Conservation (phyloP, 805 yeast genomes). For the Kodamaea nitidulidarum region DNA sequence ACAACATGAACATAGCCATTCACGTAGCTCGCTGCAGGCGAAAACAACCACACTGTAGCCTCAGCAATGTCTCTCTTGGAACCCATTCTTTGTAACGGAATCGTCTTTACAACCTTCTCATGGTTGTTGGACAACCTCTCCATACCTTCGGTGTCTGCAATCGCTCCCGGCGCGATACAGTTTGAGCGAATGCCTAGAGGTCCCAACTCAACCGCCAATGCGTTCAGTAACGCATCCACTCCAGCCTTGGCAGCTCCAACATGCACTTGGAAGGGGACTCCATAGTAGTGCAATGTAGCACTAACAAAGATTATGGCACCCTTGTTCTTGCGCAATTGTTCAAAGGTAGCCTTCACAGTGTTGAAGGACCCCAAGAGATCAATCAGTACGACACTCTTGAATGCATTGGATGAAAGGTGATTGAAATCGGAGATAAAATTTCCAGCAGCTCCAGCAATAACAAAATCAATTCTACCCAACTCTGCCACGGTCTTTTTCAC, state of each 20-base stretch:
- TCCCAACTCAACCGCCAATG: slow-evolving; percentile 28
- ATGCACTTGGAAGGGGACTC: slow-evolving; percentile 36
- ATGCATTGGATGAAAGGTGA: slow-evolving; percentile 41
- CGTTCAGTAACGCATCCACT: slow-evolving; percentile 27
- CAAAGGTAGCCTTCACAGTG: slow-evolving; percentile 39
- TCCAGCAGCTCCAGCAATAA: slow-evolving; percentile 45
- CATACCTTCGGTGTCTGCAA: slow-evolving; percentile 27
- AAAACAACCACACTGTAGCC: slow-evolving; percentile 77
- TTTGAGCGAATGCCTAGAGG: slow-evolving; percentile 28
- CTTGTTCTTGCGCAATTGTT: slow-evolving; percentile 34
- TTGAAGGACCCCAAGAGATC: slow-evolving; percentile 41
- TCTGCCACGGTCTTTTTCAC: slow-evolving; percentile 23
- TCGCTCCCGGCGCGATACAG: slow-evolving; percentile 27
- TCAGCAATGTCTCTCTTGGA: slow-evolving; percentile 77
- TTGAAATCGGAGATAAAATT: slow-evolving; percentile 41
- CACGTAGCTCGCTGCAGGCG: slow-evolving; percentile 75
- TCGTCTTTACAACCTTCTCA: slow-evolving; percentile 24
- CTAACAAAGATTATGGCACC: slow-evolving; percentile 37
- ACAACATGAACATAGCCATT: slow-evolving; percentile 78
- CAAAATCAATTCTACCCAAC: slow-evolving; percentile 41
- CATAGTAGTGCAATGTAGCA: slow-evolving; percentile 43
- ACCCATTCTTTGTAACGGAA: slow-evolving; percentile 71
- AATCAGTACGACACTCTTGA: slow-evolving; percentile 35
- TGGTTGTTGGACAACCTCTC: slow-evolving; percentile 18
- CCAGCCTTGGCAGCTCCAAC: slow-evolving; percentile 32